Evolutionary conservation across 179 eudicot species (phyloP), one percentile per base, ranked within the genome.

Genomic region (Heliamphora pulchella): DNA sequence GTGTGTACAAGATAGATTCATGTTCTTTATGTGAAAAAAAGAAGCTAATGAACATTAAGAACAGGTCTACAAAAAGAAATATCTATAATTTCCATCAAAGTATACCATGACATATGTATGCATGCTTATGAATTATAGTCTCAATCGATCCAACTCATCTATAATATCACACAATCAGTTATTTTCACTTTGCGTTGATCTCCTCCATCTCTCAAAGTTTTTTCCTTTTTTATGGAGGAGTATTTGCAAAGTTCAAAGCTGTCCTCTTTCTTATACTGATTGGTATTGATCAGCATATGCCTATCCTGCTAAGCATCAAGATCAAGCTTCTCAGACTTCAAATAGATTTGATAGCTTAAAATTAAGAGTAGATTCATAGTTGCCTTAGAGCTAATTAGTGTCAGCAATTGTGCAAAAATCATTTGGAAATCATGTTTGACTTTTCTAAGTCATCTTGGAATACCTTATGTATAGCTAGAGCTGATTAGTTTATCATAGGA

Each of bases 171-270:
- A 18, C 43, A 63, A 8, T 47, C 57, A 62, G 2, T 47, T 63
- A 54, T 18, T 76, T 47, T 31, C n/a, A 77, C n/a, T 65, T 20
- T 15, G 8, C 62, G 43, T 50, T 64, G 51, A 31, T 47, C 65
- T 31, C 80, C 22, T 31, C 71, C 48, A 9, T 41, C 14, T 8
- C 10, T 63, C 4, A 4, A 74, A 62, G 68, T 9, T 0, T 9
- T 31, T 75, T 4, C 15, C 15, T 73, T 14, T 13, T 2, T 39
- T 55, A n/a, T 8, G 17, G 3, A 13, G 13, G 62, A 15, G 78
- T 8, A 48, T 17, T 6, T n/a, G 74, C 46, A 47, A 70, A 48
- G 75, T 48, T 71, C 39, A 71, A 71, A 71, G 75, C 57, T 71
- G 54, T 69, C 47, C 9, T 39, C 70, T 31, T 22, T 31, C 13